Base-by-base conservation (phyloP, 1,284 basidiomycete species). In the Malassezia dermatis region DNA sequence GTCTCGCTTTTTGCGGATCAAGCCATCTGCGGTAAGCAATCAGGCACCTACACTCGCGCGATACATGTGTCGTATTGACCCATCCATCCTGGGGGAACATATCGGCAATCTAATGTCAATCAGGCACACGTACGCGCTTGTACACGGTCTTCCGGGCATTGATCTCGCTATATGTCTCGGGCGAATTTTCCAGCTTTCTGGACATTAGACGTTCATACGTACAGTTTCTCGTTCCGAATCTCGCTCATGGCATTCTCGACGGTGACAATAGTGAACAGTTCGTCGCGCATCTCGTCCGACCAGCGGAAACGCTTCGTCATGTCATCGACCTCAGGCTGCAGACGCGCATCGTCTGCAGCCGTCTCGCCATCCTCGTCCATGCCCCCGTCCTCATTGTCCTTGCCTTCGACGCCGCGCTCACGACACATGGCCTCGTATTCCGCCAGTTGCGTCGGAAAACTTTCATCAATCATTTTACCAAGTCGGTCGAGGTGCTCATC, bases 171-270 rank as follows among this genome's bases (percentile, higher is more conserved):
- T 61, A 59, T 32, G 64, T 59, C 45, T 72, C 66, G 4, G 60
- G 49, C 37, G 63, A 54, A 28, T 63, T 65, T 41, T 73, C 71
- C 11, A 70, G 61, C 56, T 61, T 62, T 45, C 54, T 63, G 19
- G 15, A 12, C 4, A 35, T 37, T 13, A 45, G 39, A 43, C n/a
- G 1, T 21, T 19, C 12, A 21, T 17, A 49, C 60, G 52, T 42
- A 62, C 51, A 61, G 43, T 56, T 73, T 73, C 44, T 73, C 71
- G 51, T 66, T 69, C 8, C 55, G 48, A 10, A 73, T 54, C 52
- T 73, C 69, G 44, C 63, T 67, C 61, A 71, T 67, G 23, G 66
- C 69, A 52, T 71, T 69, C 34, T 69, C 69, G 48, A 72, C 63
- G 3, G 64, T 66, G 44, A 73, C 63, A 42, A 68, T 59, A 15